Evolutionary conservation across 1,284 basidiomycete genomes (phyloP).

Genomic region (Papiliotrema terrestris): DNA sequence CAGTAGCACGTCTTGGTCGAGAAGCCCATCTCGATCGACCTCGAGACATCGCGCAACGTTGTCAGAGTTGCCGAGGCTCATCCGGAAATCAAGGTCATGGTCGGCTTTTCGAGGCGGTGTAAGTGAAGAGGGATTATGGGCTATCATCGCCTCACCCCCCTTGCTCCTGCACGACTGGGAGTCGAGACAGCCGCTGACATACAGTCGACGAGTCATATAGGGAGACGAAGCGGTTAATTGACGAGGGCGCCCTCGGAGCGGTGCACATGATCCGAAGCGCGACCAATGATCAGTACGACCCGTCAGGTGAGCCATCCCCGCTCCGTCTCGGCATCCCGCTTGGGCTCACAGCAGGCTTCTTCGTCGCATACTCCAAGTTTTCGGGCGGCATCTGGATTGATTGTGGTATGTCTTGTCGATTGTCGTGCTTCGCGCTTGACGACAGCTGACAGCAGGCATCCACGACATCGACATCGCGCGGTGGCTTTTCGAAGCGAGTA

Average conservation of each 20-base stretch:
- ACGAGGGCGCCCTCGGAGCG: slow-evolving; percentile 20
- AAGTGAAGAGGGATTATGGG: no score
- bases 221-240: slow-evolving; percentile 18
- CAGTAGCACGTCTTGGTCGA: slow-evolving; percentile 36
- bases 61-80: slow-evolving; percentile 19
- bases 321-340: no score
- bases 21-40: slow-evolving; percentile 39
- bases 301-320: slow-evolving; percentile 5
- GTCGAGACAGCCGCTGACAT: no score
- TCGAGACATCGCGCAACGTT: slow-evolving; percentile 21
- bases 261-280: slow-evolving; percentile 25
- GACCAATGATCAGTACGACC: slow-evolving; percentile 33
- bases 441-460: slow-evolving; percentile 18
- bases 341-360: slow-evolving; percentile 22
- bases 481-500: slow-evolving; percentile 18
- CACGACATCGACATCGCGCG: slow-evolving; percentile 36
- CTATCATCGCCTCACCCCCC: no score
- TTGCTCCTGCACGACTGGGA: no score
- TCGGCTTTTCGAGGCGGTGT: slow-evolving; percentile 37
- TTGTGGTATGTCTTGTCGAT: slow-evolving; percentile 1
- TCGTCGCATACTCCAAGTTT: slow-evolving; percentile 27
- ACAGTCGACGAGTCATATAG: slow-evolving; percentile 36
- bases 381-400: slow-evolving; percentile 37
- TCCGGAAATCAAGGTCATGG: slow-evolving; percentile 31
- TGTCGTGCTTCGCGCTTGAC: no score